Conservation (phyloP, 1,284 basidiomycete genomes). For the Malassezia arunalokei region DNA sequence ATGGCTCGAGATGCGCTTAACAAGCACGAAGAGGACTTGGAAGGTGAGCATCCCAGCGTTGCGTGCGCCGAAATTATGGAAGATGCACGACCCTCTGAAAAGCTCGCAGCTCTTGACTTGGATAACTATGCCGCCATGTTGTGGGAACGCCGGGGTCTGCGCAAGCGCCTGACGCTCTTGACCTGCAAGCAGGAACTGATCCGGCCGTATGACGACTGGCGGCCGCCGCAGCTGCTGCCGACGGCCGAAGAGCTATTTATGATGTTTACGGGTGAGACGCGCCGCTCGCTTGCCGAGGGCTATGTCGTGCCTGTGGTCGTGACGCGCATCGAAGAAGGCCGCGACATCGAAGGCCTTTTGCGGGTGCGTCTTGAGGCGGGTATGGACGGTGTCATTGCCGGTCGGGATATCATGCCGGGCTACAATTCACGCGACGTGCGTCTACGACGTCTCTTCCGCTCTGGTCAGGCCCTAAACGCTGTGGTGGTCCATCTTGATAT, state of each 20-base stretch:
- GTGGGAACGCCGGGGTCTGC: constrained; percentile 51
- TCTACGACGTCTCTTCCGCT: constrained; percentile 29
- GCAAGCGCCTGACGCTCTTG: constrained; percentile 57
- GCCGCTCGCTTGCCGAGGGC: constrained; percentile 63
- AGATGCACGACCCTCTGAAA: constrained; percentile 64
- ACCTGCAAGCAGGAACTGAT: constrained; percentile 65
- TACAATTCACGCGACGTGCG: constrained; percentile 24
- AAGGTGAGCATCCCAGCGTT: constrained; percentile 35
- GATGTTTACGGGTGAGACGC: constrained; percentile 88
- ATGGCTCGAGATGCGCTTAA: constrained; percentile 97
- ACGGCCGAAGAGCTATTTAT: constrained; percentile 71
- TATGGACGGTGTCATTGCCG: constrained; percentile 50
- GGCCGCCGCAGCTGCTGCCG: constrained; percentile 60
- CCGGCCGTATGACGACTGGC: constrained; percentile 67
- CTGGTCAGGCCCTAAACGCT: constrained; percentile 65
- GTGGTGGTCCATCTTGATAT: constrained; percentile 65
- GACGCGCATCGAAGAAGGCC: constrained; percentile 51
- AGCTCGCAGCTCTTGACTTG: constrained; percentile 79
- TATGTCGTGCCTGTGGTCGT: constrained; percentile 73
- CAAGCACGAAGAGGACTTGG: constrained; percentile 49
- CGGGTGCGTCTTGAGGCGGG: constrained; percentile 78
- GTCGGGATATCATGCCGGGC: constrained; percentile 26
- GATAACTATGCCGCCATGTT: constrained; percentile 94
- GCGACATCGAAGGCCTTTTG: constrained; percentile 37
- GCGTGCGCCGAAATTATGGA: constrained; percentile 60